Conservation (phyloP, 2,329 filamentous ascomycete species). For the Colletotrichum shisoi region DNA sequence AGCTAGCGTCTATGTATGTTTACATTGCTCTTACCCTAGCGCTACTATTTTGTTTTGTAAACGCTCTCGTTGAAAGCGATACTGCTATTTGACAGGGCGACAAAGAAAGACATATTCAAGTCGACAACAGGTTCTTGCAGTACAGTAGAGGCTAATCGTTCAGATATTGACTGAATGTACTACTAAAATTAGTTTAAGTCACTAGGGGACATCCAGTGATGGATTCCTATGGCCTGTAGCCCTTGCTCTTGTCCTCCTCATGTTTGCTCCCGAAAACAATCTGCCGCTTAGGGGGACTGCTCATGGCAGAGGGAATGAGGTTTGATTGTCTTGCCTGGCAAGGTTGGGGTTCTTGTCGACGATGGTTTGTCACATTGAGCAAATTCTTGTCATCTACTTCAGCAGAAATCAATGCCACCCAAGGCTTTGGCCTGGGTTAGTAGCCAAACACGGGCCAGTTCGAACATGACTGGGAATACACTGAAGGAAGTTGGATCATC, state of each 20-base stretch:
- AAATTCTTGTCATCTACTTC: too few relatives aligned
- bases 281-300: neutral
- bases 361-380: neutral
- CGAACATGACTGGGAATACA: too few relatives aligned
- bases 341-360: neutral
- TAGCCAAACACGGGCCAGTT: too few relatives aligned
- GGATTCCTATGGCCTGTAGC: neutral
- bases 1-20: neutral
- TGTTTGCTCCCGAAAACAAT: conserved; percentile 12
- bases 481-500: too few relatives aligned
- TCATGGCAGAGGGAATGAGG: neutral
- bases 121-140: neutral
- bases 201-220: neutral
- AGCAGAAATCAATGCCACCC: too few relatives aligned
- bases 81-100: neutral
- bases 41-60: neutral
- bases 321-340: neutral
- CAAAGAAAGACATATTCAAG: neutral
- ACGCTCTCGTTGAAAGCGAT: conserved; percentile 5
- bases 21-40: neutral
- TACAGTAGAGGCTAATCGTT: conserved; percentile 7
- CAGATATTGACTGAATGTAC: conserved; percentile 1
- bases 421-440: too few relatives aligned
- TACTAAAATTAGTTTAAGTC: neutral
- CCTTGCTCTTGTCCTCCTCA: neutral